Evolutionary conservation across 129 eudicot genomes (phyloP), one percentile per base, ranked within the genome.

Genomic region (Flaveria ramosissima): DNA sequence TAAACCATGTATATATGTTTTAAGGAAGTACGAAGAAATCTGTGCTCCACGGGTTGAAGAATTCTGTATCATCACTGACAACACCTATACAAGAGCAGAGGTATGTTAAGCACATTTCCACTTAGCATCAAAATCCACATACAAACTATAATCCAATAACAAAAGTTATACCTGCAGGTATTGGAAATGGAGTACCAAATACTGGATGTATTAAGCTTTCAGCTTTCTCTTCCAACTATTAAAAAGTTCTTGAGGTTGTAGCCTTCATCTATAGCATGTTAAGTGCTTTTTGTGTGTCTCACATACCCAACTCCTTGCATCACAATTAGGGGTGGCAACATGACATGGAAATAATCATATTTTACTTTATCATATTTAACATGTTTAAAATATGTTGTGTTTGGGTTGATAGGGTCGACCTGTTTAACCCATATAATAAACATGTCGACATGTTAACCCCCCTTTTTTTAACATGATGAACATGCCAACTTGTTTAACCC

Each of bases 21-120:
- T 50, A 52, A 93, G 98, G 62, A 93, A 93, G 70, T 93, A 89
- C 48, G 98, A 93, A 89, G 96, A 93, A 80, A 93, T 93, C 21
- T 88, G 82, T 68, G 92, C 98, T 42, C 98, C 96, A 32, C 86
- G 86, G 30, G 88, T 90, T 24, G 97, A 91, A 77, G 97, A 93
- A 45, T 89, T 93, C 76, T 93, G 98, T 85, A 83, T 85, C 78
- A 93, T 93, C 71, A 93, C 97, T 8, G 98, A 92, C 78, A 87
- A 83, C 77, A 93, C 98, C 77, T 93, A 93, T 84, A 81, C 84
- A 36, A 91, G 79, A 80, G 89, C 75, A 77, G 98, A 93, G 91
- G 98, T 93, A 42, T 67, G 83, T 69, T 48, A 77, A 64, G 66
- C 62, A 11, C 47, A 36, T 15, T 47, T 60, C 43, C 23, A 50